Conservation (phyloP, 257 asterid species). For the Nyctanthes arbortristis region DNA sequence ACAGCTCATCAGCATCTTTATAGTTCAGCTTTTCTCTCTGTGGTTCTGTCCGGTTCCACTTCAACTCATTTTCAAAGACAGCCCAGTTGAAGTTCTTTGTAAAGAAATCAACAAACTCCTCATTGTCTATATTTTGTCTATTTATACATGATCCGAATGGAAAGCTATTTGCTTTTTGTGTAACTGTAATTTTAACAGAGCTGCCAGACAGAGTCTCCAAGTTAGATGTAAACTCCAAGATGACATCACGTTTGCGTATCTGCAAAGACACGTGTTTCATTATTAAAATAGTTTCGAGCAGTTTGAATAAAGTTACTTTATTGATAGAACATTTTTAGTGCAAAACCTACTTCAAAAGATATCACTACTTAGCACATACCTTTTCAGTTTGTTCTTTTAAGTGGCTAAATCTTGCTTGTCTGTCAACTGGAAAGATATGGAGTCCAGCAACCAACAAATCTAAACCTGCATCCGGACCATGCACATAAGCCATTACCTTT, state of each 20-base stretch:
- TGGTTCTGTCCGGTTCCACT: slow-evolving; percentile 93
- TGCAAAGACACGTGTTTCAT: slow-evolving; percentile 38
- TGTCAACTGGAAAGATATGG: too few species aligned
- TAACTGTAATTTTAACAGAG: slow-evolving; percentile 53
- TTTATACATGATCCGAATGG: slow-evolving; percentile 75
- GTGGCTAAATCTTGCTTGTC: slow-evolving; percentile 59
- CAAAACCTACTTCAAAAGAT: too few species aligned
- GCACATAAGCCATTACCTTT: slow-evolving; percentile 70
- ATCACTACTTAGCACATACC: too few species aligned
- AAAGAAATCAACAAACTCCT: slow-evolving; percentile 67
- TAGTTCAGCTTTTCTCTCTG: slow-evolving; percentile 71
- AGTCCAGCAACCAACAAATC: slow-evolving; percentile 85
- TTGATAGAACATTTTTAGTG: too few species aligned
- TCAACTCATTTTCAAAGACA: slow-evolving; percentile 80
- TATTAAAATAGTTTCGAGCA: too few species aligned
- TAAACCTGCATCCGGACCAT: slow-evolving; percentile 81
- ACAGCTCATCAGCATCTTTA: slow-evolving; percentile 73
- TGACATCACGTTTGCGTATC: slow-evolving; percentile 79
- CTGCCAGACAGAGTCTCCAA: slow-evolving; percentile 36
- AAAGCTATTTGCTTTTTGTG: slow-evolving; percentile 71
- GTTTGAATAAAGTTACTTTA: too few species aligned
- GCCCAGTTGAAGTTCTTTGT: slow-evolving; percentile 81
- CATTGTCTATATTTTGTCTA: slow-evolving; percentile 65
- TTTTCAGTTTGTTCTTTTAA: slow-evolving; percentile 58
- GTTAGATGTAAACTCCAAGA: slow-evolving; percentile 58